Base-by-base conservation (phyloP, 2,329 filamentous ascomycete species). In the Magnaporthiopsis rhizophila region DNA sequence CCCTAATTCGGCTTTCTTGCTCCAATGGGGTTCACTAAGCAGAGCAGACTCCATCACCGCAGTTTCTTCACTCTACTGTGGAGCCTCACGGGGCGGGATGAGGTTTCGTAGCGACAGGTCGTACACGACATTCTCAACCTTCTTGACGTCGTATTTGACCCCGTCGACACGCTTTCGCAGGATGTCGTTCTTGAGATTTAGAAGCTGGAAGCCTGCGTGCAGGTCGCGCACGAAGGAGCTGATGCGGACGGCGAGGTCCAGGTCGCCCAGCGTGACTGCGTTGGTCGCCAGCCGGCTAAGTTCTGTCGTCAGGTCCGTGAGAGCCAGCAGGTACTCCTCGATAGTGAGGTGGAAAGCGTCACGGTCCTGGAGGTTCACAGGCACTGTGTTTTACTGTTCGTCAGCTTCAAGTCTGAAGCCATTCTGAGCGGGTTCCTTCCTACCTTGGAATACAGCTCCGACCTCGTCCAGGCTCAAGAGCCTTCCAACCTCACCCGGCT, bases 111-210 rank as follows among this genome's bases (percentile, higher is more conserved):
- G 79, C 30, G 91, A 94, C 65, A 99, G 79, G 75, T 99, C 95
- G 73, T 99, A 99, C 62, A 98, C 94, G 15, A 99, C 92, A 73
- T 98, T 95, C 80, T 99, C 95, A 15, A 97, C 92, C 75, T 96
- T 94, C 83, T 98, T 99, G 72, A 99, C 92, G 71, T 90, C 89
- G 74, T 99, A 99, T 82, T 99, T 99, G 77, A 99, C 90, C 6
- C 89, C 90, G 78, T 99, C 95, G 64, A 91, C 92, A 67, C 92
- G 85, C 79, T 92, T 91, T 66, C 95, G 85, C 72, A 99, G 78
- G 28, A 88, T 87, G 75, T 99, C 95, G 72, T 99, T 99, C 83
- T 98, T 98, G 70, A 99, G 82, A 75, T 99, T 99, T 69, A 99
- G 85, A 69, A 98, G 86, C 83, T 98, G 95, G 79, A 99, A 99